phyloP scores from a whole-genome alignment of 306 rosid species.

The Corylus avellana region DNA sequence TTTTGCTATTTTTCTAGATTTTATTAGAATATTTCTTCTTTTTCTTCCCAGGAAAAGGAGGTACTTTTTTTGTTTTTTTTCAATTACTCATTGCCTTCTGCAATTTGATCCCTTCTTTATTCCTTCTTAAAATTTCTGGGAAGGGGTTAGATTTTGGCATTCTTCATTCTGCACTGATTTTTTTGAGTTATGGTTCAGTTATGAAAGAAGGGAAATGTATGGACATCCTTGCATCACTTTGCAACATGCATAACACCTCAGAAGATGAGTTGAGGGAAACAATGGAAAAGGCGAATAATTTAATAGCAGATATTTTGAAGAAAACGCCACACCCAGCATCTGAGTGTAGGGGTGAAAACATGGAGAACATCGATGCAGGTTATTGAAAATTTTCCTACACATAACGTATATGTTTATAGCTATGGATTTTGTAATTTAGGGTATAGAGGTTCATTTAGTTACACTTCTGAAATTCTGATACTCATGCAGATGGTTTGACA shows the following conservation, averaged over 20 bases:
- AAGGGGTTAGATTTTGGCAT: constrained; percentile 3
- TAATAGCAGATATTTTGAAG: constrained; percentile 76
- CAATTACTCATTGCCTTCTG: background rate
- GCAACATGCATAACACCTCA: constrained; percentile 69
- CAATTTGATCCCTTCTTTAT: background rate
- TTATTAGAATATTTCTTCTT: constrained; percentile 15
- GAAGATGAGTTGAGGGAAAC: constrained; percentile 84
- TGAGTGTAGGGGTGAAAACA: constrained; percentile 65
- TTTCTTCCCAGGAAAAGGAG: background rate
- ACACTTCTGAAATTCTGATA: constrained; percentile 12
- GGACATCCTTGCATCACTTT: constrained; percentile 86
- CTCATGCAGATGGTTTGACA: constrained; percentile 73
- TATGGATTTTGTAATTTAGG: background rate
- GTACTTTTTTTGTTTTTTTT: background rate
- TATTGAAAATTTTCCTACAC: constrained; percentile 7
- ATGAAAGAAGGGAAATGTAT: constrained; percentile 71
- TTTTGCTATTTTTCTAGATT: constrained; percentile 2
- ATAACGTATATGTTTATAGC: constrained; percentile 1
- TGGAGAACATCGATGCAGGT: constrained; percentile 80
- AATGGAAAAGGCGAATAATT: constrained; percentile 75
- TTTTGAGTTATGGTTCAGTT: constrained; percentile 45
- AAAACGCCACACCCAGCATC: constrained; percentile 70
- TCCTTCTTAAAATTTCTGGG: background rate
- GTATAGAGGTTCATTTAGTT: constrained; percentile 9
- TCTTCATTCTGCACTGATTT: constrained; percentile 31